These are phyloP conservation scores for Dipodascus geniculatus DNA, from an alignment of 805 yeast genomes.

Conservation along the genomic window DNA sequence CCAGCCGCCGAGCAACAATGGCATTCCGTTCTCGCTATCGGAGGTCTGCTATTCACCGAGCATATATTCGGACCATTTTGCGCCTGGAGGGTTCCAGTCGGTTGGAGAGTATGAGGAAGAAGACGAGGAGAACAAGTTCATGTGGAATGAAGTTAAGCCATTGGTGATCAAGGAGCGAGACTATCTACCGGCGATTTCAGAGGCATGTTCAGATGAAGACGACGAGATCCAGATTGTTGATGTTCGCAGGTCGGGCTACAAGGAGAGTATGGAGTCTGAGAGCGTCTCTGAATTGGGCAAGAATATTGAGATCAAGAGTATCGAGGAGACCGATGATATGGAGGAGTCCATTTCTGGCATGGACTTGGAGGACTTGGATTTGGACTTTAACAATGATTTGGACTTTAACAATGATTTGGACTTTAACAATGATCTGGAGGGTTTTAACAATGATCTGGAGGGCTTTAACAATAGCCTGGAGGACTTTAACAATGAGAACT, in stretches of 20 bases:
- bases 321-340: no score
- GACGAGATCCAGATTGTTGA: neutral
- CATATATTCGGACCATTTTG: neutral
- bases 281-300: neutral
- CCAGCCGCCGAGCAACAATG: neutral
- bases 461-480: no score
- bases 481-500: no score
- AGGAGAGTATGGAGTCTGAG: neutral
- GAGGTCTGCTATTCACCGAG: neutral
- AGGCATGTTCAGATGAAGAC: neutral
- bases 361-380: no score
- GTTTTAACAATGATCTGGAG: no score
- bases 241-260: neutral
- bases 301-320: neutral
- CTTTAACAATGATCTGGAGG: no score
- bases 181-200: neutral
- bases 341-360: no score
- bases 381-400: no score
- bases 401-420: no score
- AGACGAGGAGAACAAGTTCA: neutral
- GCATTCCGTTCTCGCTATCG: neutral
- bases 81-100: neutral
- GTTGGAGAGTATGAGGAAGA: neutral
- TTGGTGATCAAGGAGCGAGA: neutral
- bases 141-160: neutral